Conservation (phyloP, 2,329 filamentous ascomycete genomes). For the Talaromyces sp. region DNA sequence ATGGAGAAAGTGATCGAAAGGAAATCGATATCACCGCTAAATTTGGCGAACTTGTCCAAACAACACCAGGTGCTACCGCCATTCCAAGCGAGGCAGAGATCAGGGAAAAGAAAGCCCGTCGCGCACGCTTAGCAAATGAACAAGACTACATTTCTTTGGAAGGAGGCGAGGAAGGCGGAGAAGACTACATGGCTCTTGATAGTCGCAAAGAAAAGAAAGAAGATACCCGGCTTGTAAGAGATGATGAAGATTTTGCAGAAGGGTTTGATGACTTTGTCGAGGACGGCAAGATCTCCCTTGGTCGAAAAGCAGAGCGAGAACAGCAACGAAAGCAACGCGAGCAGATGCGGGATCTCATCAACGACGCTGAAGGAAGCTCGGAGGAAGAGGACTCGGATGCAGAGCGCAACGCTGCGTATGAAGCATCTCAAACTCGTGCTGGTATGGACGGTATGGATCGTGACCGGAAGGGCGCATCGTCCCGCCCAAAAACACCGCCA, state of each 20-base stretch:
- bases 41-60: conserved; percentile 39
- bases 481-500: conserved; percentile 56
- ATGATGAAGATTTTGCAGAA: conserved; percentile 90
- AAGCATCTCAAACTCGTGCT: conserved; percentile 76
- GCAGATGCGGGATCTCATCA: conserved; percentile 79
- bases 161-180: conserved; percentile 24
- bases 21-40: conserved; percentile 47
- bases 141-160: conserved; percentile 44
- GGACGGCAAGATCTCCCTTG: conserved; percentile 73
- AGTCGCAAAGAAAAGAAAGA: conserved; percentile 53
- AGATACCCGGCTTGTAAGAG: conserved; percentile 69
- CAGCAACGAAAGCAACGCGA: conserved; percentile 60
- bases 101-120: conserved; percentile 80
- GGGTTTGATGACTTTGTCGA: conserved; percentile 90
- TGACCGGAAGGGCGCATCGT: conserved; percentile 28
- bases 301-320: conserved; percentile 72
- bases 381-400: conserved; percentile 61
- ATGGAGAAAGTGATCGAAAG: conserved; percentile 45
- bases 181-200: conserved; percentile 44
- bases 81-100: conserved; percentile 85
- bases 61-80: conserved; percentile 27
- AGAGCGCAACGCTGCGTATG: conserved; percentile 71
- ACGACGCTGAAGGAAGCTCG: conserved; percentile 65
- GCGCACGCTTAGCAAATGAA: conserved; percentile 72
- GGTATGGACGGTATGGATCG: conserved; percentile 69